These are phyloP conservation scores for Candida mesenterica DNA, from an alignment of 1,139 yeast species.

Conservation along the genomic window DNA sequence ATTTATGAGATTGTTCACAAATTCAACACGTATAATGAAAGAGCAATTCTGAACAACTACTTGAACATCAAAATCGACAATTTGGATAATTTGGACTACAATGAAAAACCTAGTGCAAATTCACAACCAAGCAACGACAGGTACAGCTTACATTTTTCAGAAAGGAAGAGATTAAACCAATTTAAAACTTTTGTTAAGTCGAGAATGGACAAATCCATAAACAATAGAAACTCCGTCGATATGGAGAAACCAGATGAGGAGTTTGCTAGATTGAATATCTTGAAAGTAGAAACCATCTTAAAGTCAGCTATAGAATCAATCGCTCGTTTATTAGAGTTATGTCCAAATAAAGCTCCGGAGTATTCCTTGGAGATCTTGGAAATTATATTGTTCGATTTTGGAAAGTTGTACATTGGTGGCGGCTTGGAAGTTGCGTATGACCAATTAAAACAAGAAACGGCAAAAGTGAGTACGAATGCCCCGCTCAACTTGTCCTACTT, in stretches of 20 bases:
- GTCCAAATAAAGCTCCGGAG: constrained; percentile 62
- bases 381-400: constrained; percentile 65
- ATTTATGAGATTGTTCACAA: constrained; percentile 50
- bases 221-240: constrained; percentile 23
- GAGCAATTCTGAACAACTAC: constrained; percentile 45
- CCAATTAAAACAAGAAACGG: constrained; percentile 30
- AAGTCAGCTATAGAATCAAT: constrained; percentile 77
- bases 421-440: constrained; percentile 72
- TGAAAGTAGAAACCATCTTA: constrained; percentile 60
- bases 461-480: constrained; percentile 23
- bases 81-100: constrained; percentile 30
- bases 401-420: constrained; percentile 69
- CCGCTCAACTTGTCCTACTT: constrained; percentile 46
- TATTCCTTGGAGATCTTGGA: constrained; percentile 68
- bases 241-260: constrained; percentile 24
- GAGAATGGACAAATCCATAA: constrained; percentile 27
- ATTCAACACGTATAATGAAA: constrained; percentile 53
- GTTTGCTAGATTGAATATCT: constrained; percentile 36
- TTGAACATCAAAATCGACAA: constrained; percentile 44
- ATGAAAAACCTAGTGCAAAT: constrained; percentile 12
- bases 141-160: constrained; percentile 36
- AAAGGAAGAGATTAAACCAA: constrained; percentile 40
- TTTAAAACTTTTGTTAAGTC: constrained; percentile 42
- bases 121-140: constrained; percentile 21
- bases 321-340: constrained; percentile 73